Conservation (phyloP, 306 rosid species). For the Lithocarpus polystachyus region DNA sequence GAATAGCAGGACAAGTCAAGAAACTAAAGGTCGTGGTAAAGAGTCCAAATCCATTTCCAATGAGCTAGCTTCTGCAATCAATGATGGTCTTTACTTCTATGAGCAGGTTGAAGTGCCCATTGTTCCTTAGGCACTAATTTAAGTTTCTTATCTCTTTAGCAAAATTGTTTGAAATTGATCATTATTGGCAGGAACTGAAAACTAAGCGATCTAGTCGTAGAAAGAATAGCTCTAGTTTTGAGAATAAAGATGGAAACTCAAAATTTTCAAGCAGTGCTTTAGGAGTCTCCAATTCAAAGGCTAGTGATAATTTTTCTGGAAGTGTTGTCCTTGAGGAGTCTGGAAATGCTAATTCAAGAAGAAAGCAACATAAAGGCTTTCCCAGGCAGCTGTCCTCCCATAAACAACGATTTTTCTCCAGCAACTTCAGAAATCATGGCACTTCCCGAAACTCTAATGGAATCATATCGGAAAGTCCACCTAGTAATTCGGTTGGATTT, state of each 20-base stretch:
- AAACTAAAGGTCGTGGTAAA: slow-evolving; percentile 36
- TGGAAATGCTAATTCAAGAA: slow-evolving; percentile 56
- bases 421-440: slow-evolving; percentile 79
- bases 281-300: slow-evolving; percentile 58
- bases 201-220: slow-evolving; percentile 59
- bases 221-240: slow-evolving; percentile 48
- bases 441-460: slow-evolving; percentile 61
- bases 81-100: slow-evolving; percentile 85
- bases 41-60: slow-evolving; percentile 74
- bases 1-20: slow-evolving; percentile 56
- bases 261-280: slow-evolving; percentile 43
- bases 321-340: slow-evolving; percentile 49
- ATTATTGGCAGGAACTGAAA: slow-evolving; percentile 67
- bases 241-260: slow-evolving; percentile 57
- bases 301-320: slow-evolving; percentile 42
- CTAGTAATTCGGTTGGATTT: slow-evolving; percentile 90
- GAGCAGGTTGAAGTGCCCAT: slow-evolving; percentile 70
- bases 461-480: slow-evolving; percentile 87
- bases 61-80: slow-evolving; percentile 86
- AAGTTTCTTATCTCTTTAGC: neutral
- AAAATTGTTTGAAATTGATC: neutral
- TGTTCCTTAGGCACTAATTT: neutral
- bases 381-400: slow-evolving; percentile 64
- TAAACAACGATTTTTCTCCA: slow-evolving; percentile 82
- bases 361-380: slow-evolving; percentile 59